Evolutionary conservation across 2,329 filamentous ascomycete genomes (phyloP).

Genomic region (Xylaria multiplex): DNA sequence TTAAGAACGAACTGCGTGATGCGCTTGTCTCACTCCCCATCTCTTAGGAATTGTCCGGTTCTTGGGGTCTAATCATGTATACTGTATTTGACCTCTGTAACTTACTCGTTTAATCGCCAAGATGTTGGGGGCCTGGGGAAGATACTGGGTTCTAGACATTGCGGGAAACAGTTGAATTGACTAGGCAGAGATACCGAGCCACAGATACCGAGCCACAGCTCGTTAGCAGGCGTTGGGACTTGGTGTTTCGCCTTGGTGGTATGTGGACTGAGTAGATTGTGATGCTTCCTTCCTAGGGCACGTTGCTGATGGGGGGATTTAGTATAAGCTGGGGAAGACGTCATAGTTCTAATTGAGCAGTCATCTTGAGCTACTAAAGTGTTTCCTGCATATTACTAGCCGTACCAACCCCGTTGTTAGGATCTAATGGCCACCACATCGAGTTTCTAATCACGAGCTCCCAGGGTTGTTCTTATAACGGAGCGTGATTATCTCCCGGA

Average conservation of each 20-base stretch:
- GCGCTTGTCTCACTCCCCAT: background rate
- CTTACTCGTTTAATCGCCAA: too few relatives aligned
- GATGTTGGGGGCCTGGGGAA: background rate
- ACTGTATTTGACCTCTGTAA: background rate
- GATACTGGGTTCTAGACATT: too few relatives aligned
- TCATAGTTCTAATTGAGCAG: background rate
- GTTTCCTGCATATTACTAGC: background rate
- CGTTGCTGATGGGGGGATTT: background rate
- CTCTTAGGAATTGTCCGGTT: background rate
- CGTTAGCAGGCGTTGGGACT: too few relatives aligned
- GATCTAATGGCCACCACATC: background rate
- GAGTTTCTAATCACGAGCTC: background rate
- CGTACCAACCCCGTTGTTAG: background rate
- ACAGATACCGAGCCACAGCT: too few relatives aligned
- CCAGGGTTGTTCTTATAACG: background rate
- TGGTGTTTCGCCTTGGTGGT: too few relatives aligned
- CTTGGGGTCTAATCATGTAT: too few relatives aligned
- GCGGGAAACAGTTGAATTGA: too few relatives aligned
- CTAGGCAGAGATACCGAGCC: too few relatives aligned
- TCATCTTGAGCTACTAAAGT: background rate
- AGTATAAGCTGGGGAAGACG: background rate
- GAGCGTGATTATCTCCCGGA: background rate
- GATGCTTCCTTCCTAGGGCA: too few relatives aligned
- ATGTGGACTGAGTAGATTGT: too few relatives aligned
- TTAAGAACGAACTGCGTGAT: too few relatives aligned